These are phyloP conservation scores for Heritiera littoralis DNA, from an alignment of 345 rosid species.

Conservation along the genomic window DNA sequence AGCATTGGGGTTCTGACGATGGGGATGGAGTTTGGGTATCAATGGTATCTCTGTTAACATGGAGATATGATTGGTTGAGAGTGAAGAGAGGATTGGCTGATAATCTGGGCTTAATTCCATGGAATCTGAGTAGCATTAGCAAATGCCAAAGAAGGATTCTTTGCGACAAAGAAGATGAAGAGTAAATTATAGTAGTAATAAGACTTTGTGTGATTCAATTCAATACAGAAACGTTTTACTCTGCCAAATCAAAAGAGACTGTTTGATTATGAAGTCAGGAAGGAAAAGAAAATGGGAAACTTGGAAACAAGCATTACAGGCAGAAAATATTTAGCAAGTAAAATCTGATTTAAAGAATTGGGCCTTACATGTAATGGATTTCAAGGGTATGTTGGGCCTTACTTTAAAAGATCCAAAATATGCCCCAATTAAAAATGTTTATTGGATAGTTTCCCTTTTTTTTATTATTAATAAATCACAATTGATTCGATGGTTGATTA, in stretches of 20 bases:
- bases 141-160: not conserved
- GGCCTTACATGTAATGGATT: not conserved
- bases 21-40: slow-evolving; percentile 18
- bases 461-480: too few species aligned
- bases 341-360: not conserved
- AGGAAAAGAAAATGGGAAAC: not conserved
- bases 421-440: too few species aligned
- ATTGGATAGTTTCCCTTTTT: too few species aligned
- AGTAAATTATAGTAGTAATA: not conserved
- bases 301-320: not conserved
- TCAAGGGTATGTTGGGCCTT: not conserved
- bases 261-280: not conserved
- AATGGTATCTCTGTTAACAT: slow-evolving; percentile 8
- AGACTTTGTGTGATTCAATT: not conserved
- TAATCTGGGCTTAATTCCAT: slow-evolving; percentile 31
- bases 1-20: slow-evolving; percentile 44
- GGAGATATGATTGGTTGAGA: slow-evolving; percentile 29
- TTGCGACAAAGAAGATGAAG: not conserved
- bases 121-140: slow-evolving; percentile 28
- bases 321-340: too few species aligned
- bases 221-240: not conserved
- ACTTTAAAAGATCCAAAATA: not conserved
- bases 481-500: too few species aligned
- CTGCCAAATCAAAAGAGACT: not conserved
- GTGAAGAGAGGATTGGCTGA: slow-evolving; percentile 28